These are phyloP conservation scores for Microdochium paspali DNA, from an alignment of 2,329 filamentous ascomycete species.

Conservation along the genomic window DNA sequence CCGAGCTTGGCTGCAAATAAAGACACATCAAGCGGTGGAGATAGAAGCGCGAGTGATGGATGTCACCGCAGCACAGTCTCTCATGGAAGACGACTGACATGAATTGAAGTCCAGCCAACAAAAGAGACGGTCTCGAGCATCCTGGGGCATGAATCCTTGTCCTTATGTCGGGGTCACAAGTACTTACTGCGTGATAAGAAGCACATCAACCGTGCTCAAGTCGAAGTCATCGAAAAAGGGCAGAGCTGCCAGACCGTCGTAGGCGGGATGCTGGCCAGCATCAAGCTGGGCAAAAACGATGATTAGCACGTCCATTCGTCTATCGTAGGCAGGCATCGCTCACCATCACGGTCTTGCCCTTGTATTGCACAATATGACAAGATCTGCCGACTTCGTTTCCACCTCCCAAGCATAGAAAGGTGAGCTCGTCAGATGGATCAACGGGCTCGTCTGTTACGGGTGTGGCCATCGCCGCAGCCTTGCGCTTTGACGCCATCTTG, in stretches of 20 bases:
- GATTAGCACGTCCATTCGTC: slow-evolving; percentile 5
- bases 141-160: neutral
- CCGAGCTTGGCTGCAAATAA: neutral
- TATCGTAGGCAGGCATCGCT: slow-evolving; percentile 15
- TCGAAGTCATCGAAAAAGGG: slow-evolving; percentile 99
- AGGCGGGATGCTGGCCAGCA: slow-evolving; percentile 92
- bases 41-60: slow-evolving; percentile 1
- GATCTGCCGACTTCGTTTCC: slow-evolving; percentile 96
- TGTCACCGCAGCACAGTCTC: slow-evolving; percentile 10
- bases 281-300: slow-evolving; percentile 56
- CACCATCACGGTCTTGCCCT: slow-evolving; percentile 98
- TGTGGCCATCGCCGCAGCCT: slow-evolving; percentile 66
- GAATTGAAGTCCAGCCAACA: slow-evolving; percentile 6
- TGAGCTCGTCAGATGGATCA: slow-evolving; percentile 86
- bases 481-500: slow-evolving; percentile 85
- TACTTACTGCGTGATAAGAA: slow-evolving; percentile 98
- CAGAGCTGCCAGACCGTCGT: slow-evolving; percentile 85
- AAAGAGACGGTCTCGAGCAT: neutral
- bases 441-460: slow-evolving; percentile 69
- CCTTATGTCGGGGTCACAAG: neutral
- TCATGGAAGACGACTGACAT: neutral
- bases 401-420: slow-evolving; percentile 87
- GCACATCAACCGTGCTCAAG: slow-evolving; percentile 90
- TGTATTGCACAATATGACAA: slow-evolving; percentile 97
- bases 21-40: neutral